Percentiles rank a stretch among this genome's conserved stretches.
Evolutionary conservation across 2,329 filamentous ascomycete genomes (phyloP).

Genomic region (Botryotinia convoluta): DNA sequence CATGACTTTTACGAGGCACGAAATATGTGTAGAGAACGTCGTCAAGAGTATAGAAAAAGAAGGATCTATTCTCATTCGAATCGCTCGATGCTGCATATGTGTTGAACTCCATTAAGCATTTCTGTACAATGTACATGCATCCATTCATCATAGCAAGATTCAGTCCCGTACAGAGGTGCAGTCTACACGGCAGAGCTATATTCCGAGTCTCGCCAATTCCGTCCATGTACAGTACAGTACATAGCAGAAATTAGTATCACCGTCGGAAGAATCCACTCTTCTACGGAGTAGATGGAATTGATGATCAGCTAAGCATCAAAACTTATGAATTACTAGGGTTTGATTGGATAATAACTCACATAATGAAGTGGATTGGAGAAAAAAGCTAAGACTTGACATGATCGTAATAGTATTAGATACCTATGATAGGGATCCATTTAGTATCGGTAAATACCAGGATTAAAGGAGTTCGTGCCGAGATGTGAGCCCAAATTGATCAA

Average conservation of each 20-base stretch:
- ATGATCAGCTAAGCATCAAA: conserved; percentile 5
- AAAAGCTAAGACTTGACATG: conserved; percentile 8
- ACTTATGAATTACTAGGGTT: conserved; percentile 9
- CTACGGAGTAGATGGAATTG: not conserved
- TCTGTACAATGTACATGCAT: not conserved
- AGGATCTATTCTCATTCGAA: not conserved
- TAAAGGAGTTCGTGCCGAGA: conserved; percentile 19
- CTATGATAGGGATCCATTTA: not conserved
- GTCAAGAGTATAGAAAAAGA: not conserved
- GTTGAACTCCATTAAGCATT: not conserved
- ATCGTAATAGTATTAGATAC: not conserved
- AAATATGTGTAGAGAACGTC: not conserved
- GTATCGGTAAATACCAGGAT: not conserved
- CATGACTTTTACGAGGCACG: not conserved
- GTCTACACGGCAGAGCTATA: not conserved
- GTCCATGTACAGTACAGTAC: not conserved
- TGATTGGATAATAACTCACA: not conserved
- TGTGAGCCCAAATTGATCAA: conserved; percentile 14
- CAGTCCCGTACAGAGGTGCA: not conserved
- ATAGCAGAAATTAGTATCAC: not conserved
- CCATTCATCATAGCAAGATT: not conserved
- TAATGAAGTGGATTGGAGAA: not conserved
- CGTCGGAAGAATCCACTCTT: conserved; percentile 1
- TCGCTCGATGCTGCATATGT: not conserved
- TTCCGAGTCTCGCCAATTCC: conserved; percentile 3